These are phyloP conservation scores for Daldinia caldariorum DNA, from an alignment of 495 filamentous ascomycete species.

Conservation along the genomic window DNA sequence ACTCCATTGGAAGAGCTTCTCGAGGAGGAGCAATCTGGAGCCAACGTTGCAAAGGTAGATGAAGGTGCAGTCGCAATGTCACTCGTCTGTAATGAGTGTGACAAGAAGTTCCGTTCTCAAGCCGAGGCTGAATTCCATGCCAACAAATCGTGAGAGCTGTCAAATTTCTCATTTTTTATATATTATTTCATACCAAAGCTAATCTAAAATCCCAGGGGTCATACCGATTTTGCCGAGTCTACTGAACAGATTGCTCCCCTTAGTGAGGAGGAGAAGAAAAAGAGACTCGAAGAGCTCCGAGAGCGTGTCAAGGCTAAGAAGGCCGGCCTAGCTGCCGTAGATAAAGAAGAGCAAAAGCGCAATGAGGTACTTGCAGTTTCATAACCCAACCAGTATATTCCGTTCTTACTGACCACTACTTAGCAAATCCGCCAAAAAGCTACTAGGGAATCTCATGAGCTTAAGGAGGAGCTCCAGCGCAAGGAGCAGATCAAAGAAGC, in stretches of 20 bases:
- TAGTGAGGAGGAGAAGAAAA: constrained; percentile 90
- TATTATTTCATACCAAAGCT: constrained; percentile 13
- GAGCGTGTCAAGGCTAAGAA: constrained; percentile 78
- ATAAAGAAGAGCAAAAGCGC: constrained; percentile 84
- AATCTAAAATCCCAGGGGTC: constrained; percentile 61
- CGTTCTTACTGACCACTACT: constrained; percentile 22
- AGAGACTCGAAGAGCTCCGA: constrained; percentile 76
- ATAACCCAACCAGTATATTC: not conserved
- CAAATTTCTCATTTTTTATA: not conserved
- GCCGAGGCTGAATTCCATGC: constrained; percentile 91
- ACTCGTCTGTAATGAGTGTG: constrained; percentile 86
- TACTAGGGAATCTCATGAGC: constrained; percentile 78
- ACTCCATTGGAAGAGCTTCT: constrained; percentile 48
- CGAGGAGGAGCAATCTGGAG: constrained; percentile 64
- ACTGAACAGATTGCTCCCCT: constrained; percentile 90
- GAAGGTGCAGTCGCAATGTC: constrained; percentile 67
- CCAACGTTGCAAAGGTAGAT: constrained; percentile 64
- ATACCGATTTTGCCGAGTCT: constrained; percentile 92
- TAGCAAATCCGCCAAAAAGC: constrained; percentile 88
- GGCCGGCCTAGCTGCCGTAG: constrained; percentile 71
- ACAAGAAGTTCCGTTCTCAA: constrained; percentile 84
- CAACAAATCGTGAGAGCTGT: constrained; percentile 72
- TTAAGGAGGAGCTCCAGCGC: constrained; percentile 83
- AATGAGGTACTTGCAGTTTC: constrained; percentile 73
- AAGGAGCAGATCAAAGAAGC: constrained; percentile 93